Base-by-base conservation (phyloP, 495 filamentous ascomycete genomes). In the Penicillium fimorum region DNA sequence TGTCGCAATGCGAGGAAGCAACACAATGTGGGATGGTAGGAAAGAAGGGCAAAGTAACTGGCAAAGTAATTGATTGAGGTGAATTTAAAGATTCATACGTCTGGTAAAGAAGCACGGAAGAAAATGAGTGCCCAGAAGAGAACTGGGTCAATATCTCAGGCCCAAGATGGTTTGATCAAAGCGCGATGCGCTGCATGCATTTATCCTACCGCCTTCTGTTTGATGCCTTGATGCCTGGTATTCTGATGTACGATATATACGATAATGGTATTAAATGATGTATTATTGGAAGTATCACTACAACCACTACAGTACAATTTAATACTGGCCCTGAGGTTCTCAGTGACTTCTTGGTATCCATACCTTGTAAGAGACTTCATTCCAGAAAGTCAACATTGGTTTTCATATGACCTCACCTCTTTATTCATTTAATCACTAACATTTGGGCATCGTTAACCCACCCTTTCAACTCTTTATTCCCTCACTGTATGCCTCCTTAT, bases 101-200 rank as follows among this genome's bases (percentile, higher is more conserved):
- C n/a, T 29, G 32, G 13, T 5, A 29, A 18, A 1, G 40, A 12
- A 38, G 9, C 9, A 29, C 42, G 24, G 25, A 46, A 27, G 25
- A 33, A 41, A 33, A 20, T 22, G 24, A 41, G 35, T 32, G 35
- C 37, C 40, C 22, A 37, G 47, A 10, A 5, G 18, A 30, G 43
- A 24, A 38, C 49, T 53, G 32, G 22, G 43, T 47, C 52, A 54
- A 58, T 27, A 38, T 38, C 33, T 29, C 29, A 57, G 52, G 48
- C 18, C 40, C 22, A 20, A 55, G 24, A 47, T 8, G 50, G 47
- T 54, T 56, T 35, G 50, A 59, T 56, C 62, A 62, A 67, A 54
- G 70, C 64, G 70, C 69, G 56, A 66, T 65, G 69, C 63, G 65
- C 63, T 52, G 38, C 50, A 43, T 52, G 50, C 50, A 46, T 46